Base-by-base conservation (phyloP, 805 yeast genomes). In the Saturnispora gosingensis region DNA sequence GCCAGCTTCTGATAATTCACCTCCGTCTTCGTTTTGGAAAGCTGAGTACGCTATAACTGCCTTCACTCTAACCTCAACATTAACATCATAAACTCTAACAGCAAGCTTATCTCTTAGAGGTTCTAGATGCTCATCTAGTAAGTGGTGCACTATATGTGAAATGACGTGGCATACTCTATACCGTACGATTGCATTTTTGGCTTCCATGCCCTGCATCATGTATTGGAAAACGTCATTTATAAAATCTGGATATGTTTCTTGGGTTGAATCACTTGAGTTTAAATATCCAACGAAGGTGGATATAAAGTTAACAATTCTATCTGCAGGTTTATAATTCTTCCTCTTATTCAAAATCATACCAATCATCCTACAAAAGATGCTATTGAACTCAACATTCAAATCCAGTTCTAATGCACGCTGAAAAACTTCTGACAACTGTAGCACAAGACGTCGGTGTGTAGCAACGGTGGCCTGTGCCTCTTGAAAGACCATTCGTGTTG, bases 31-130 rank as follows among this genome's bases (percentile, higher is more conserved):
- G 47, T 67, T 70, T 65, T 90, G 97, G 58, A 91, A 82, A 52
- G 89, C 73, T 0, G 96, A 79, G 39, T 89, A 67, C 13, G 95
- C 85, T 35, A 84, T 77, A 0, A 87, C 81, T 0, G 97, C 95
- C 66, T 87, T 93, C n/a, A 83, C 74, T 59, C 99, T 73, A 3
- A 93, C 87, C 8, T 71, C 68, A 5, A 88, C 72, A 59, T 91
- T 98, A 60, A 81, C 85, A 60, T 86, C 95, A 57, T 75, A 76
- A 1, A 87, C 63, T 54, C 97, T 73, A 46, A 77, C 76, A 34
- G 77, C 73, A 46, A 90, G 70, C 13, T 81, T 77, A 61, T 77
- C 76, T 56, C 80, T 72, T 46, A 93, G 66, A 2, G 78, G 73
- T 45, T 81, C 81, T 58, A 82, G 85, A 27, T 88, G 66, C 18